These are phyloP conservation scores for Narthecium ossifragum DNA, from an alignment of 106 monocot species.

Conservation along the genomic window DNA sequence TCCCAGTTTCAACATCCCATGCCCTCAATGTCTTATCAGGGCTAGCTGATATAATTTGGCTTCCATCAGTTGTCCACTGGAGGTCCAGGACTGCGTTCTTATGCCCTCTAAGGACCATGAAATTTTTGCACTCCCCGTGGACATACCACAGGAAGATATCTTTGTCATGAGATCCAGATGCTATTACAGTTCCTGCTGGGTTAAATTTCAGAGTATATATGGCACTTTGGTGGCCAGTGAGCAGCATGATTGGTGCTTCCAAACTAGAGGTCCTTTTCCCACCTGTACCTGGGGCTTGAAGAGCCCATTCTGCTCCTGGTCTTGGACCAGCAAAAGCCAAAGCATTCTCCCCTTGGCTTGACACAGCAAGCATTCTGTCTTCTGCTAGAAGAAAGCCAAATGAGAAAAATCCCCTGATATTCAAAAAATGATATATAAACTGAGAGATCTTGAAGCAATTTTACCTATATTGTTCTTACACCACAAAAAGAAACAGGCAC, in stretches of 20 bases:
- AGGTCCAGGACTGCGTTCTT: conserved; percentile 90
- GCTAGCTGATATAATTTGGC: conserved; percentile 81
- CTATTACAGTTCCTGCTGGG: conserved; percentile 71
- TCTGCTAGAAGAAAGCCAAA: too few species aligned
- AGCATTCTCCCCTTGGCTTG: conserved; percentile 32
- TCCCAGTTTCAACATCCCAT: conserved; percentile 92
- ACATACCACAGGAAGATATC: conserved; percentile 87
- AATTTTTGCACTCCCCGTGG: conserved; percentile 92
- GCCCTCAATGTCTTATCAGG: conserved; percentile 86
- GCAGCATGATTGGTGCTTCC: conserved; percentile 93
- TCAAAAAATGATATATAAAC: too few species aligned
- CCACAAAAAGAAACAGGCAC: too few species aligned
- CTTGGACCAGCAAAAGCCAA: conserved; percentile 38
- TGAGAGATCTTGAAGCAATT: too few species aligned
- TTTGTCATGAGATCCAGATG: conserved; percentile 94
- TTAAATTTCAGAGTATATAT: conserved; percentile 95
- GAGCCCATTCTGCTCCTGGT: conserved; percentile 33
- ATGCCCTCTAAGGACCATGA: conserved; percentile 80
- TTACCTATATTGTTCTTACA: too few species aligned
- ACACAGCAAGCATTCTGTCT: conserved; percentile 34
- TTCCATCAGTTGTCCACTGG: conserved; percentile 84
- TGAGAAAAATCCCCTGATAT: too few species aligned
- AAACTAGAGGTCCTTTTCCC: conserved; percentile 78
- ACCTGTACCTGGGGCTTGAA: conserved; percentile 29
- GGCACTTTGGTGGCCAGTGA: conserved; percentile 84